Base-by-base conservation (phyloP, 495 filamentous ascomycete species). In the Neurospora sp. region DNA sequence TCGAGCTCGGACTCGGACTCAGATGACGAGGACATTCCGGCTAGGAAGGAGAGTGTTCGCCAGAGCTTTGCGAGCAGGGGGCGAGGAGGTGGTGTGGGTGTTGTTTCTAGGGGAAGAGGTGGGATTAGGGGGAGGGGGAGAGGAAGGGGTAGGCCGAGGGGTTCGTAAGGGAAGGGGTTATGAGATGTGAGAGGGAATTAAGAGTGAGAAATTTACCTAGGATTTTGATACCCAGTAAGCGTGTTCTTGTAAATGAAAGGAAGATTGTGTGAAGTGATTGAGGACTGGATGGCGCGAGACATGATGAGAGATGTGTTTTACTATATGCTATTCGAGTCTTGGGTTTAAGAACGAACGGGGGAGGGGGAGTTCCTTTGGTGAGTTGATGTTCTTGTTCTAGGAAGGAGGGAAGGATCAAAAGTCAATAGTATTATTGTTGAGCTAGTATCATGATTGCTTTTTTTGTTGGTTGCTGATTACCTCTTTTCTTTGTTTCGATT, bases 1-100 rank as follows among this genome's bases (percentile, higher is more conserved):
- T 39, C 37, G 41, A 68, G 65, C 31, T 78, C 78, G 37, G 76
- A 75, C 22, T 77, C 71, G 22, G 75, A 75, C 16, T 77, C 77
- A 38, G 78, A 76, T 39, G 74, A 76, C n/a, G 73, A 80, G 16
- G 79, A 82, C 70, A 81, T 80, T 12, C 78, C 78, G 20, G 79
- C 76, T 16, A 46, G 41, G n/a, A 73, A 71, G 74, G 59, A 46
- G 6, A 44, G 42, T 70, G 44, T 39, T 22, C 46, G 71, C 9
- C 31, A 69, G 16, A 46, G 71, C 3, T 11, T 71, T 35, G 69
- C 71, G 16, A 61, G 61, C 27, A 46, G 69, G 5, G 42, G 70
- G 22, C 69, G 71, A 38, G 41, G 73, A n/a, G 44, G 20, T n/a
- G 37, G 27, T 61, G 8, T 35, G 65, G 42, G 74, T 38, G 31